Percentiles rank a stretch among this genome's conserved stretches.
phyloP scores from a whole-genome alignment of 257 asterid genomes.

The Gardenia jasminoides region DNA sequence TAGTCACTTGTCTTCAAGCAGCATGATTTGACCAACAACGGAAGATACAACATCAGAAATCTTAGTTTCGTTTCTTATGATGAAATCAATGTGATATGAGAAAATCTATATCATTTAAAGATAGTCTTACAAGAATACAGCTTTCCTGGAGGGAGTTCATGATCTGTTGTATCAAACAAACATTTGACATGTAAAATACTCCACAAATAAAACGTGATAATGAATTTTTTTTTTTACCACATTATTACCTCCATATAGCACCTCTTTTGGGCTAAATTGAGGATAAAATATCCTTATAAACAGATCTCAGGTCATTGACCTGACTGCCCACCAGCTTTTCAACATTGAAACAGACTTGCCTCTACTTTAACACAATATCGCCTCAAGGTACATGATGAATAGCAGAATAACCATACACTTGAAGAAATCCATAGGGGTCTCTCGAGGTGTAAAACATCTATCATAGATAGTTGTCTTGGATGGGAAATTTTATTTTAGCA shows the following conservation, averaged over 20 bases:
- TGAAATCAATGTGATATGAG: not conserved
- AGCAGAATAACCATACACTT: not conserved
- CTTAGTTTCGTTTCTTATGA: not conserved
- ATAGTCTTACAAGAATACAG: not conserved
- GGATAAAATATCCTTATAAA: not conserved
- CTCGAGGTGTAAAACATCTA: not conserved
- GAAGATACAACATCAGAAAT: constrained; percentile 12
- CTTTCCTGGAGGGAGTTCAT: not conserved
- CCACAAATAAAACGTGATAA: not conserved
- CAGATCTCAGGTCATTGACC: not conserved
- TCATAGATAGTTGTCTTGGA: not conserved
- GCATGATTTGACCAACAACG: constrained; percentile 13
- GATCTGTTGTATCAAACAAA: not conserved
- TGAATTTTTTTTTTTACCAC: not conserved
- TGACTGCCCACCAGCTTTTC: not conserved
- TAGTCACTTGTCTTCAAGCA: constrained; percentile 81
- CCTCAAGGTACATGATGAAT: not conserved
- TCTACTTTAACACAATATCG: not conserved
- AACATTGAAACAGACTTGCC: not conserved
- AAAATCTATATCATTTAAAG: not conserved
- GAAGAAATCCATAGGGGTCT: not conserved
- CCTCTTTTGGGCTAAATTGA: not conserved
- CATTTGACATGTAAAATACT: not conserved
- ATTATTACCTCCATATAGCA: not conserved
- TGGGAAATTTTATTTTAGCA: not conserved